Base-by-base conservation (phyloP, 139 green algal genomes). In the Chlamydomonas applanata region DNA sequence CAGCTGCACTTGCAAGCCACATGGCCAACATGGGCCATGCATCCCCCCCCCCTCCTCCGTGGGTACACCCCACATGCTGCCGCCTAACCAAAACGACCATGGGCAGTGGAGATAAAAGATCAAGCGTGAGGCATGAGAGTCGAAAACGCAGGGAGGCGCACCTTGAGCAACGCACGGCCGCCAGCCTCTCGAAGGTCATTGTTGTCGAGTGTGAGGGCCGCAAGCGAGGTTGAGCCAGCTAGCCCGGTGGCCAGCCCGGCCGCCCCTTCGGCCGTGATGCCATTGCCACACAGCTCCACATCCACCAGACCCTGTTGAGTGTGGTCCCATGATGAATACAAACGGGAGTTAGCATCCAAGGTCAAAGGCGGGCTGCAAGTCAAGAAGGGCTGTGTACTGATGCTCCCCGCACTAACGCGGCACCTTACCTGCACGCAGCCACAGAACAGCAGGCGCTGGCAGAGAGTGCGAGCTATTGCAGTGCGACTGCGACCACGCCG, bases 261-360 rank as follows among this genome's bases (percentile, higher is more conserved):
- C 7, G 71, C 52, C 4, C 83, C 83, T n/a, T 69, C 59, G 4
- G 69, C n/a, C 0, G 66, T 77, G 68, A 88, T 88, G 54, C 75
- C 52, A 63, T 88, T 88, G 69, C 83, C 83, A 32, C 61, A 77
- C 24, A 85, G 57, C 33, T 83, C 77, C 24, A 88, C 60, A n/a
- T 88, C 83, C 44, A 82, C 79, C 44, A 88, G 64, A 4, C 65
- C 79, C 78, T 87, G 77, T 16, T 19, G 34, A 62, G 59, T n/a
- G n/a, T n/a, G n/a, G n/a, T n/a, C 36, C 64, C 60, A 71, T 63
- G 25, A 71, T 20, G 33, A 54, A 68, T 11, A 32, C 45, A 20
- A 74, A n/a, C n/a, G n/a, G n/a, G n/a, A n/a, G n/a, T n/a, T n/a
- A n/a, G n/a, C n/a, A n/a, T n/a, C n/a, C n/a, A n/a, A n/a, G n/a